Conservation (phyloP, 2,329 filamentous ascomycete genomes). For the Thyridium curvatum region DNA sequence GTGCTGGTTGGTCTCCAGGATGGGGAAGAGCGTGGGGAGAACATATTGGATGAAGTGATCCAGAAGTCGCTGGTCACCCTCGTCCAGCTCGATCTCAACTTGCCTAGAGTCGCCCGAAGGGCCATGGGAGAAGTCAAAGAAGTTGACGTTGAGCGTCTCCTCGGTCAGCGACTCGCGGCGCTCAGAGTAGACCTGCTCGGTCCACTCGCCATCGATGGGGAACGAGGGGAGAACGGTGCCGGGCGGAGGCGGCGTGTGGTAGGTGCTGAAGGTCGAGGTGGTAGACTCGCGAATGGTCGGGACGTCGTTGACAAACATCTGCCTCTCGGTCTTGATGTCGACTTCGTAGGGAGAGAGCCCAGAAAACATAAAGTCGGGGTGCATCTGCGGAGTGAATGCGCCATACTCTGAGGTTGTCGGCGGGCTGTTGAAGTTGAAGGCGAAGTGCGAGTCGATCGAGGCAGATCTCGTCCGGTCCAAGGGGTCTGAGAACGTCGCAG, state of each 20-base stretch:
- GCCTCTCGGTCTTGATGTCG: slow-evolving; percentile 90
- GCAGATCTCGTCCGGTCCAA: slow-evolving; percentile 66
- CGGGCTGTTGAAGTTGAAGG: slow-evolving; percentile 67
- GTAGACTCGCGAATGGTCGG: slow-evolving; percentile 81
- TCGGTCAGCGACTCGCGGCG: slow-evolving; percentile 62
- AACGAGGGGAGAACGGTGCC: slow-evolving; percentile 60
- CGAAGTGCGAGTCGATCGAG: slow-evolving; percentile 76
- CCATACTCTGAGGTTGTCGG: slow-evolving; percentile 49
- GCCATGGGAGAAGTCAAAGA: slow-evolving; percentile 75
- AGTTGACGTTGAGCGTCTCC: slow-evolving; percentile 66
- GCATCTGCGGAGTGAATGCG: slow-evolving; percentile 56
- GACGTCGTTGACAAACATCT: slow-evolving; percentile 89
- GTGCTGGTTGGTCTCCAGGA: slow-evolving; percentile 84
- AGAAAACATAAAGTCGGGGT: slow-evolving; percentile 50
- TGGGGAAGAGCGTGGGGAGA: slow-evolving; percentile 82
- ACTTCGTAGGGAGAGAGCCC: slow-evolving; percentile 76
- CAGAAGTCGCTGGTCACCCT: slow-evolving; percentile 78
- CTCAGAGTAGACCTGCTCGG: slow-evolving; percentile 63
- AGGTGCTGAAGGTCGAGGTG: slow-evolving; percentile 90
- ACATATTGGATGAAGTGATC: slow-evolving; percentile 90
- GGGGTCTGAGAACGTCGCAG: slow-evolving; percentile 71
- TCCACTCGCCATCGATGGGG: slow-evolving; percentile 60
- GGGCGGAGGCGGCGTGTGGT: slow-evolving; percentile 67
- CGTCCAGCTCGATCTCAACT: slow-evolving; percentile 75
- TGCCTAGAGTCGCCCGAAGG: slow-evolving; percentile 53